Conservation (phyloP, 495 filamentous ascomycete genomes). For the Aspergillus ostianus region DNA sequence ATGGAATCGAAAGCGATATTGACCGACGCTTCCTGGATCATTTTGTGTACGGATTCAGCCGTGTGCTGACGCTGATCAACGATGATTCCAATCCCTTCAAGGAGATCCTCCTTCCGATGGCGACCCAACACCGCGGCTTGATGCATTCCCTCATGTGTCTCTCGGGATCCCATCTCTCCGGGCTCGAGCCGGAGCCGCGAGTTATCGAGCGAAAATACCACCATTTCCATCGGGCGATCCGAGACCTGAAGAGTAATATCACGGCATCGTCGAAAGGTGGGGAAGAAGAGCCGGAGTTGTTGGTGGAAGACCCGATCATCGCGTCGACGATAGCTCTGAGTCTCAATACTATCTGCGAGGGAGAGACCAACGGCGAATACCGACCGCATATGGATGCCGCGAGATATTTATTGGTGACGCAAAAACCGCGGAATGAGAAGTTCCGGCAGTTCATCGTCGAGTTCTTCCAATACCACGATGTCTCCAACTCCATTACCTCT, state of each 20-base stretch:
- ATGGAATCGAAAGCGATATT: conserved; percentile 81
- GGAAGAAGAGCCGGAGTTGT: conserved; percentile 33
- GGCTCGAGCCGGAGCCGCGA: conserved; percentile 45
- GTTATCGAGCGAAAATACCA: conserved; percentile 47
- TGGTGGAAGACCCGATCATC: conserved; percentile 56
- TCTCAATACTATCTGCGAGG: conserved; percentile 76
- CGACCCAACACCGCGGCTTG: conserved; percentile 74
- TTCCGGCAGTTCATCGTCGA: conserved; percentile 83
- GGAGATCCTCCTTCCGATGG: conserved; percentile 83
- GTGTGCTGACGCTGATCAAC: conserved; percentile 78
- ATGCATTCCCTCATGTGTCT: conserved; percentile 93
- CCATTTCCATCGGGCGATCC: conserved; percentile 48
- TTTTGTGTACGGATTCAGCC: conserved; percentile 77
- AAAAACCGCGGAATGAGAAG: conserved; percentile 57
- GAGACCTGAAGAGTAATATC: conserved; percentile 46
- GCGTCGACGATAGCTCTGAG: conserved; percentile 85
- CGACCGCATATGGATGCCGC: conserved; percentile 78
- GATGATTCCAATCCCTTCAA: conserved; percentile 88
- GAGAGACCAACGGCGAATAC: conserved; percentile 74
- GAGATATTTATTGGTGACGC: conserved; percentile 62
- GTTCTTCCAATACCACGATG: conserved; percentile 90
- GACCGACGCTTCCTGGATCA: conserved; percentile 85
- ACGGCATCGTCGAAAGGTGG: conserved; percentile 28
- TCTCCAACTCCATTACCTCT: conserved; percentile 75
- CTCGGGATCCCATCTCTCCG: conserved; percentile 74